Evolutionary conservation across 768 basidiomycete species (phyloP), one percentile per base, ranked within the genome.

Genomic region (Strobilomyces confusus): DNA sequence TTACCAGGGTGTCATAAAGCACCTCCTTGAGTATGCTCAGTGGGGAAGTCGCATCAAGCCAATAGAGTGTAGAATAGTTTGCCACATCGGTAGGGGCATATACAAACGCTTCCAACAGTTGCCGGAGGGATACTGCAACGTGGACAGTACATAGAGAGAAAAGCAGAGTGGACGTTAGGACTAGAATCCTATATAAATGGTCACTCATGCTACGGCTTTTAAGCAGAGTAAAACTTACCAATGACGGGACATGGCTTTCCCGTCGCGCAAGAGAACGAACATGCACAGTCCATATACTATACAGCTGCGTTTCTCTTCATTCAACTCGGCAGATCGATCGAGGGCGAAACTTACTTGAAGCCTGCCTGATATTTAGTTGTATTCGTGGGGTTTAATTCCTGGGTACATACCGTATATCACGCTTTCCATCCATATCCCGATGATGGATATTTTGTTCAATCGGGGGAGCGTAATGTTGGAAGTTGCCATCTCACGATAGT

Each of bases 381-480:
- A 23, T 17, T 46, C 32, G 20, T 11, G 0, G 32, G 9, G 32
- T 23, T 14, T 17, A 22, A 9, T 46, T 37, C 17, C 3, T 34
- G 17, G 6, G 36, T 25, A 38, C 47, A 5, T 38, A 48, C 48
- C 48, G 9, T 48, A 48, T 30, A 48, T 13, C n/a, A 48, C 36
- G 19, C 48, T 48, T 19, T 48, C 48, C 37, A 48, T 40, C 48
- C 36, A 48, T 38, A 40, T 48, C n/a, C 48, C 36, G 12, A 38
- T 40, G 13, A 48, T 37, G n/a, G 9, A n/a, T 48, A 48, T 48
- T 48, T 48, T 48, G 34, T 48, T 26, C 34, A 48, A 12, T 14
- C 25, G 47, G n/a, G 34, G 34, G 11, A 48, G 25, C 36, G 6
- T 36, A 5, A 38, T 5, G 36, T 9, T 37, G 0, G 34, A 2